These are phyloP conservation scores for Trebouxiophyceae sp. DNA, from an alignment of 163 green algal genomes.

Conservation along the genomic window DNA sequence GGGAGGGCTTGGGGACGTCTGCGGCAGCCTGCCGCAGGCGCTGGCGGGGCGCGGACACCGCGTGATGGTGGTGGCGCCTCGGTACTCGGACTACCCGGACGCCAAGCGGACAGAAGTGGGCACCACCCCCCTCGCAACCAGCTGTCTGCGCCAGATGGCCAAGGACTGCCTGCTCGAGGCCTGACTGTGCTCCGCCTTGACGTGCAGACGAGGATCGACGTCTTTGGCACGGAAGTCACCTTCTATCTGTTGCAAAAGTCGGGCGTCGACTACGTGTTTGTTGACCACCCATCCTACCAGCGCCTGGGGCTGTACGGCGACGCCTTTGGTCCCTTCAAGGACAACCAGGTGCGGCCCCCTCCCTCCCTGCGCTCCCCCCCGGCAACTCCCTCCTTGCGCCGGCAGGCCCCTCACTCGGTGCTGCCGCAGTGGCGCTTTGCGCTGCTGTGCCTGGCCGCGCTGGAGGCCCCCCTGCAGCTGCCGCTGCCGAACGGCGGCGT, in stretches of 20 bases:
- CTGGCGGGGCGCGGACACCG: slow-evolving; percentile 74
- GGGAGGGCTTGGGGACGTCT: slow-evolving; percentile 80
- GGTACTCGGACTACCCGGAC: slow-evolving; percentile 15
- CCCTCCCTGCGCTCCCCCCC: not conserved
- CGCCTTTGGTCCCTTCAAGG: slow-evolving; percentile 52
- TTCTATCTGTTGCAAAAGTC: slow-evolving; percentile 28
- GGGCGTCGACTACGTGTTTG: slow-evolving; percentile 51
- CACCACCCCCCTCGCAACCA: not conserved
- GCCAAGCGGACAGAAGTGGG: slow-evolving; percentile 1
- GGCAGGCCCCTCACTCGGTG: not conserved
- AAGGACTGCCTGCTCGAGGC: not conserved
- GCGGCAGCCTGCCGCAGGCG: slow-evolving; percentile 67
- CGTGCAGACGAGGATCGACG: slow-evolving; percentile 20
- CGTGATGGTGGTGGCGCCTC: slow-evolving; percentile 79
- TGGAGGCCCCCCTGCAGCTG: slow-evolving; percentile 67
- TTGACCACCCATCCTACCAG: slow-evolving; percentile 60
- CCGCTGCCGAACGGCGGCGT: slow-evolving; percentile 26
- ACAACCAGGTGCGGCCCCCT: slow-evolving; percentile 54
- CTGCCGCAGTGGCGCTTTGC: slow-evolving; percentile 60
- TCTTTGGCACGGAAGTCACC: slow-evolving; percentile 18
- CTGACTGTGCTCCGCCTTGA: too few relatives aligned
- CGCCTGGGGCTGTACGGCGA: slow-evolving; percentile 66
- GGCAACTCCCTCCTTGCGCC: too few relatives aligned
- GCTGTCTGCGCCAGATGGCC: not conserved
- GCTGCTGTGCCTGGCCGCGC: slow-evolving; percentile 57